A percentile compares a stretch with the other conserved stretches of the same genome.
phyloP scores from a whole-genome alignment of 495 filamentous ascomycete species.

The Penicillium desertorum region DNA sequence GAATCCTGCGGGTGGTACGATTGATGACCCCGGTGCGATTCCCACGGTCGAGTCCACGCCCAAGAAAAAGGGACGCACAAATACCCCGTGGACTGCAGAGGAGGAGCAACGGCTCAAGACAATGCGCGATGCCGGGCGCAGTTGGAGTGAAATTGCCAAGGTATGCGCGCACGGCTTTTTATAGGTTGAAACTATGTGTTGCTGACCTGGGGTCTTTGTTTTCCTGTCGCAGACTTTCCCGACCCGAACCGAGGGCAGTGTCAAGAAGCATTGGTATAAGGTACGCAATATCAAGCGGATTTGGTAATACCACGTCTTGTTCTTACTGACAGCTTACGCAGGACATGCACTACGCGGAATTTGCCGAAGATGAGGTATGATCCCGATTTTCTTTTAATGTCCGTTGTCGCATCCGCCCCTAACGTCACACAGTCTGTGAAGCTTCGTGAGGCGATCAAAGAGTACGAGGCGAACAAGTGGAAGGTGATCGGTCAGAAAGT shows the following conservation, averaged over 20 bases:
- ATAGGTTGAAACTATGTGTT: conserved; percentile 4
- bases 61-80: conserved; percentile 89
- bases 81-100: conserved; percentile 94
- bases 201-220: conserved; percentile 22
- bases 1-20: conserved; percentile 27
- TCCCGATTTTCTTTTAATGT: conserved; percentile 9
- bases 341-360: conserved; percentile 99
- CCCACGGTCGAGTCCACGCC: conserved; percentile 52
- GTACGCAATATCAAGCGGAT: conserved; percentile 45
- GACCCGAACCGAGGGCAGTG: conserved; percentile 88
- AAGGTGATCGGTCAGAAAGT: conserved; percentile 95
- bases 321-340: conserved; percentile 36
- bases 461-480: conserved; percentile 98
- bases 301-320: background rate
- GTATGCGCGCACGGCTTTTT: conserved; percentile 39
- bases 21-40: conserved; percentile 34
- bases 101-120: conserved; percentile 90
- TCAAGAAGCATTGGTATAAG: conserved; percentile 99
- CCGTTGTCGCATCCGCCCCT: conserved; percentile 25
- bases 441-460: conserved; percentile 90
- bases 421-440: conserved; percentile 66
- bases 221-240: conserved; percentile 75
- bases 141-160: conserved; percentile 98
- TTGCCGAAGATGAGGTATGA: conserved; percentile 93
- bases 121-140: conserved; percentile 90